Base-by-base conservation (phyloP, 1,139 yeast genomes). In the Chernovozyma sophiae-reginae region DNA sequence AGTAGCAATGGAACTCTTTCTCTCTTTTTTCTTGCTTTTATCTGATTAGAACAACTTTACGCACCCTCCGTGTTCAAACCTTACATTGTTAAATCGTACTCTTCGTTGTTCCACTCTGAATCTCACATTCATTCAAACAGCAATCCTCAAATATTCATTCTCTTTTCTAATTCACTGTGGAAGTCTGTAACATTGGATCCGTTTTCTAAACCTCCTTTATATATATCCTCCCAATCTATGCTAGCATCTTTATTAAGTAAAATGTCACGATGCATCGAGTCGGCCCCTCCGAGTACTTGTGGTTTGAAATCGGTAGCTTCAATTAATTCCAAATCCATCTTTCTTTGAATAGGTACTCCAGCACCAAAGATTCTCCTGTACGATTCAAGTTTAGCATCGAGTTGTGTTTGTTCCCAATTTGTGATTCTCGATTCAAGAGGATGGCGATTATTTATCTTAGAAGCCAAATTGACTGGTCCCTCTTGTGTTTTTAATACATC, bases 211-310 rank as follows among this genome's bases (percentile, higher is more conserved):
- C 73, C 78, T 39, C 67, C 67, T 36, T 74, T 69, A 59, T 89
- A 92, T 16, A 92, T 72, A 55, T 94, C 98, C 54, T 92, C 97
- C 97, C 97, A 92, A 49, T 87, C 96, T 32, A 92, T 65, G 12
- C 76, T 62, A 17, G 81, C 61, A 44, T 92, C 97, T 49, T 75
- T 81, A 62, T 86, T 86, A 57, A 77, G 60, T 44, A 94, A 71
- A 38, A 92, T 84, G 53, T 90, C 97, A 42, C 69, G 74, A 55
- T 86, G 95, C 49, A 86, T 46, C n/a, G 67, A 52, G 35, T 66
- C 70, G 10, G 73, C 54, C 15, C 80, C 81, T 3, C 86, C 79
- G 37, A 78, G 65, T 13, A 72, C 61, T 35, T 69, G 58, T n/a
- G 95, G 95, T 46, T 72, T 77, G 58, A 79, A 79, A 39, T 83